phyloP scores from a whole-genome alignment of 306 rosid species.

The Cucurbita ficifolia region DNA sequence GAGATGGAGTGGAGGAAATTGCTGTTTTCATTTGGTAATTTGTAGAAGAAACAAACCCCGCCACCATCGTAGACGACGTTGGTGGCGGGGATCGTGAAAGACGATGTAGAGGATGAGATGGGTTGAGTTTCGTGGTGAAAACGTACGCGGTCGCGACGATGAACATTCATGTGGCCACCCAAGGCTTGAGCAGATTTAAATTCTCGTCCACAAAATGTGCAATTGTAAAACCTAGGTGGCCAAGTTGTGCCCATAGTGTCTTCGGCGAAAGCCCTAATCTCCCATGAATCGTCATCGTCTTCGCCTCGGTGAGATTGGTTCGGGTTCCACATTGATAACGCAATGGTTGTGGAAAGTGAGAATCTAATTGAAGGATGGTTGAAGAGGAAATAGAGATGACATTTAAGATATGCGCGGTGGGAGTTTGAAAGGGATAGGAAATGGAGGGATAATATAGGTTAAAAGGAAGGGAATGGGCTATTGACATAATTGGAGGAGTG shows the following conservation, averaged over 20 bases:
- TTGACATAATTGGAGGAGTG: not conserved
- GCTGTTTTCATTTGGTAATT: not conserved
- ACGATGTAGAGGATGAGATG: not conserved
- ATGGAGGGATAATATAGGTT: not conserved
- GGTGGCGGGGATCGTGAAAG: conserved; percentile 37
- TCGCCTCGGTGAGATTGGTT: conserved; percentile 37
- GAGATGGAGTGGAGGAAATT: not conserved
- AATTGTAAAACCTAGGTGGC: conserved; percentile 90
- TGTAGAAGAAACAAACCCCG: conserved; percentile 35
- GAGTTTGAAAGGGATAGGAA: conserved; percentile 6
- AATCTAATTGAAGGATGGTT: not conserved
- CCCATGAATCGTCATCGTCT: conserved; percentile 86
- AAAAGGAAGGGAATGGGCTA: conserved; percentile 4
- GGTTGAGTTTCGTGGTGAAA: conserved; percentile 53
- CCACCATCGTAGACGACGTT: conserved; percentile 28
- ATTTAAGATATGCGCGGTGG: conserved; percentile 3
- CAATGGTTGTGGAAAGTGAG: not conserved
- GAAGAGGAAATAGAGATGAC: not conserved
- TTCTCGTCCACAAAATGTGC: conserved; percentile 72
- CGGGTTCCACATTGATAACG: conserved; percentile 11
- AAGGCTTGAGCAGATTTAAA: conserved; percentile 89
- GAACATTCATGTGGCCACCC: conserved; percentile 96
- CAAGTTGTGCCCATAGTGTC: conserved; percentile 84
- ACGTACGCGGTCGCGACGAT: conserved; percentile 93
- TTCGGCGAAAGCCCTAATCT: conserved; percentile 74